A percentile compares a stretch with the other conserved stretches of the same genome.
These are phyloP conservation scores for Eragrostis nindensis DNA, from an alignment of 176 grass and related monocot genomes.

Conservation along the genomic window DNA sequence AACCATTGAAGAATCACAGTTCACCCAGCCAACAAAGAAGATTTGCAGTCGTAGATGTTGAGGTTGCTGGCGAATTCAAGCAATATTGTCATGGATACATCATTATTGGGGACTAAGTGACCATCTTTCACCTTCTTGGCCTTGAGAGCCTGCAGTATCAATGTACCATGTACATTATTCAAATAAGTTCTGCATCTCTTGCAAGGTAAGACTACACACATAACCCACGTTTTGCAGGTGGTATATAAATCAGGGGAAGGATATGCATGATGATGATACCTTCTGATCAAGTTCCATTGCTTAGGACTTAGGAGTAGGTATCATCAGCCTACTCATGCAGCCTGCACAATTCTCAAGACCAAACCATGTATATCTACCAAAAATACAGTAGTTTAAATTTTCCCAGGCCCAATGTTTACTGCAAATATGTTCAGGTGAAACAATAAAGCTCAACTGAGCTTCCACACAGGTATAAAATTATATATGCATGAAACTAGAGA, in stretches of 20 bases:
- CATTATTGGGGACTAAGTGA: neutral
- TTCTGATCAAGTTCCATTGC: slow-evolving; percentile 9
- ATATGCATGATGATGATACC: neutral
- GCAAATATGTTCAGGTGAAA: slow-evolving; percentile 22
- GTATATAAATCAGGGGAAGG: neutral
- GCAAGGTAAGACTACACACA: neutral
- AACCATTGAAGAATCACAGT: neutral
- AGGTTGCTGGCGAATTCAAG: neutral
- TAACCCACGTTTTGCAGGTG: neutral
- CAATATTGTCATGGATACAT: neutral
- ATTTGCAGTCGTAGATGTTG: neutral
- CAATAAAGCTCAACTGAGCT: neutral
- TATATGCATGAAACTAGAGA: slow-evolving; percentile 9
- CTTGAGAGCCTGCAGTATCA: neutral
- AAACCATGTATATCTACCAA: neutral
- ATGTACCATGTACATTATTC: neutral
- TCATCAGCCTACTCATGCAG: slow-evolving; percentile 2
- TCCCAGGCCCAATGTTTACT: no score
- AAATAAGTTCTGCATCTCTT: neutral
- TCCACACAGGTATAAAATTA: neutral
- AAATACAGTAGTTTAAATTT: slow-evolving; percentile 4
- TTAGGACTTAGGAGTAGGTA: no score
- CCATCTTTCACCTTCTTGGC: slow-evolving; percentile 1
- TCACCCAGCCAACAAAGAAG: neutral
- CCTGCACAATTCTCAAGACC: neutral